Base-by-base conservation (phyloP, 257 asterid species). In the Mitragyna speciosa region DNA sequence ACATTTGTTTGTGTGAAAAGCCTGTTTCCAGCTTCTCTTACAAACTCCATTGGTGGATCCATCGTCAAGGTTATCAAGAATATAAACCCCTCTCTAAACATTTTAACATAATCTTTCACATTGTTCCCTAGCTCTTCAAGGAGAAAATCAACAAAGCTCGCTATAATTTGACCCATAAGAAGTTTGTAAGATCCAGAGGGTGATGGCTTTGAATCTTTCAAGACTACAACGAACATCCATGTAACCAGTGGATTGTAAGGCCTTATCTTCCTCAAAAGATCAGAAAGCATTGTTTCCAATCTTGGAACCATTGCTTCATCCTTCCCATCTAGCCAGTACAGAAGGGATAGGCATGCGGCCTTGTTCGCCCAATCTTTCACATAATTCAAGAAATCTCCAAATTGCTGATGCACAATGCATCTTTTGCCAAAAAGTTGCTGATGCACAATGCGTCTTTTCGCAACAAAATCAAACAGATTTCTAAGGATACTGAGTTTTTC, bases 11-110 rank as follows among this genome's bases (percentile, higher is more conserved):
- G 52, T 20, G 43, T 43, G 45, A 77, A 41, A 70, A 41, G 70
- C 12, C 3, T 28, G 19, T 39, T 64, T 33, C 58, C 70, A n/a
- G 17, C 30, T 47, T 61, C 30, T 49, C 45, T 49, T 43, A 30
- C 30, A 41, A 31, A 70, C 28, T 28, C 17, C 56, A 2, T 19
- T 49, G 56, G 68, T 28, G 75, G 76, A 56, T 58, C 73, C 75
- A 45, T 41, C n/a, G 58, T 26, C 66, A 73, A 65, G 6, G 73
- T 15, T 26, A 66, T 31, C 49, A 78, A 43, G 41, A 75, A 65
- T 15, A 73, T 56, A 67, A 82, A 22, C 49, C 70, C 70, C 17
- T 78, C 49, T 15, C n/a, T 39, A n/a, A 82, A 70, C 33, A 67
- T 12, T 61, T 43, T 17, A 73, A 61, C 12, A 19, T 6, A 10